Base-by-base conservation (phyloP, 1,284 basidiomycete species). In the Volvariella volvacea region DNA sequence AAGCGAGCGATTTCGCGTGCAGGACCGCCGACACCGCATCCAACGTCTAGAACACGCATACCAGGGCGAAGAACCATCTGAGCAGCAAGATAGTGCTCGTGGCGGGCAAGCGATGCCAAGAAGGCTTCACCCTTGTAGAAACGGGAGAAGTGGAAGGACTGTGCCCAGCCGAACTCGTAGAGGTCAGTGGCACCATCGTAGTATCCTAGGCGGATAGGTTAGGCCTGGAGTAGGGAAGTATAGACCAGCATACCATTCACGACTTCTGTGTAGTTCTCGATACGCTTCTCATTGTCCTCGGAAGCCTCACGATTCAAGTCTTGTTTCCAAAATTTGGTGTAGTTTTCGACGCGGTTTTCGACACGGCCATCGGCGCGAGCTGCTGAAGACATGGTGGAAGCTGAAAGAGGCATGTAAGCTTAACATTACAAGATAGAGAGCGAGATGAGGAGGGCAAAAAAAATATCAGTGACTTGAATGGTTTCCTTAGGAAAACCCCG, bases 111-210 rank as follows among this genome's bases (percentile, higher is more conserved):
- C 44, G 88, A 80, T 4, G 78, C 78, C 36, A 70, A 60, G 60
- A 99, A 98, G 1, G 82, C 80, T 66, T 99, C 96, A 52, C 95
- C 96, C 66, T 87, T 88, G 80, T 90, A 93, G 76, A 96, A 99
- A 33, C 96, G 91, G 45, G 91, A 96, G 67, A 99, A 99, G 71
- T 99, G 95, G 81, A 99, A 99, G 39, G 88, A 94, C 48, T 84
- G 73, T 4, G 78, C 79, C 92, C 92, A 95, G 45, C 91, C 94
- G 61, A 92, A 98, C 68, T 99, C 95, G 73, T 98, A 99, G 45
- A 99, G 74, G 62, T 93, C 83, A 15, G 95, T 99, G 4, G 93
- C 95, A 55, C 92, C 93, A 58, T 98, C 94, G 57, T 97, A 97
- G 72, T 96, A 97, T 34, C 91, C 90, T 91, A 34, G 15, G 38